Conservation (phyloP, 129 eudicot genomes). For the Flaveria brownii region DNA sequence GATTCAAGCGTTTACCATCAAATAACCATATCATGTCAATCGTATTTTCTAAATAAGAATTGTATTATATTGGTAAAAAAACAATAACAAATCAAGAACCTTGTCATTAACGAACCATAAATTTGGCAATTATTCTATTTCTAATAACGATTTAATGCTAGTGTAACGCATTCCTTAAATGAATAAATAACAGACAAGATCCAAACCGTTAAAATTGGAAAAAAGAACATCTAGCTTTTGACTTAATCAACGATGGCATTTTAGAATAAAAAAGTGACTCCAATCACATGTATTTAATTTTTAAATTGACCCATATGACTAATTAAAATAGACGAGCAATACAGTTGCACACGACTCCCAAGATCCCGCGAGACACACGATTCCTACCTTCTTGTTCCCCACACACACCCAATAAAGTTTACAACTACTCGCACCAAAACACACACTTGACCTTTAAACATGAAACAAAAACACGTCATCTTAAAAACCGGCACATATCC, state of each 20-base stretch:
- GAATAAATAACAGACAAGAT: slow-evolving; percentile 29
- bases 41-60: neutral
- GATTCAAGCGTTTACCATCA: too few relatives aligned
- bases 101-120: slow-evolving; percentile 35
- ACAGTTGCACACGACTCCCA: slow-evolving; percentile 37
- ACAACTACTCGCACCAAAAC: slow-evolving; percentile 57
- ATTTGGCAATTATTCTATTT: slow-evolving; percentile 20
- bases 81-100: neutral
- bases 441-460: slow-evolving; percentile 33
- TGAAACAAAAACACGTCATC: slow-evolving; percentile 63
- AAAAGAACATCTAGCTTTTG: slow-evolving; percentile 12
- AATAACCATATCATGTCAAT: too few relatives aligned
- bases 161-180: slow-evolving; percentile 2
- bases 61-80: neutral
- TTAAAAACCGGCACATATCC: slow-evolving; percentile 17
- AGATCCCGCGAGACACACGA: slow-evolving; percentile 35
- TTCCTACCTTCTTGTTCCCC: slow-evolving; percentile 14
- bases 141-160: slow-evolving; percentile 17
- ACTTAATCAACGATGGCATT: slow-evolving; percentile 28
- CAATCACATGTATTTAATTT: slow-evolving; percentile 28
- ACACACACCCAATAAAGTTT: slow-evolving; percentile 45
- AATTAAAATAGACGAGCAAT: slow-evolving; percentile 26
- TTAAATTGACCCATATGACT: slow-evolving; percentile 15
- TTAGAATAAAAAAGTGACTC: slow-evolving; percentile 25
- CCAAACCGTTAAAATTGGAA: slow-evolving; percentile 20